A percentile compares a stretch with the other conserved stretches of the same genome.
These are phyloP conservation scores for Talinum fruticosum DNA, from an alignment of 148 eudicot species.

Conservation along the genomic window DNA sequence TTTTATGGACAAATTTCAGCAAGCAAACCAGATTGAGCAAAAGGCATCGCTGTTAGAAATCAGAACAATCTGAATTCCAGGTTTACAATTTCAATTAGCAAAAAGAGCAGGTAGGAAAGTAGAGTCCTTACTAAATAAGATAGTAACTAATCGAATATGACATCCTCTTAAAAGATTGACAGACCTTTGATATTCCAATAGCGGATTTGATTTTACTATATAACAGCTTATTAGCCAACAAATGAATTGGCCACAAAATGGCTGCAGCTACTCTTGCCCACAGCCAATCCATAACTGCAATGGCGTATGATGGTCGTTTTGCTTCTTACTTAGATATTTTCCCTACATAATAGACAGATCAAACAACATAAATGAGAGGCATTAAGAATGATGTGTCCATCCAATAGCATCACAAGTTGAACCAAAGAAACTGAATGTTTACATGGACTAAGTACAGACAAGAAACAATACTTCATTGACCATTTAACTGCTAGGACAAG, in stretches of 20 bases:
- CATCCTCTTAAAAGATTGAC: background rate
- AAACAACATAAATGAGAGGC: background rate
- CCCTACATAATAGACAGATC: slow-evolving; percentile 48
- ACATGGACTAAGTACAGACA: background rate
- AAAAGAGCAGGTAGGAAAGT: background rate
- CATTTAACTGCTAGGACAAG: background rate
- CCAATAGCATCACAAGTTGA: slow-evolving; percentile 6
- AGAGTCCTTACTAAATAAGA: background rate
- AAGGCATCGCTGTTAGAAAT: background rate
- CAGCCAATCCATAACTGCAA: slow-evolving; percentile 60
- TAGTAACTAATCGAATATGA: background rate
- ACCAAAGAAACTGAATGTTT: background rate
- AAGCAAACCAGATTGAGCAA: background rate
- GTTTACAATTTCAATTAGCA: background rate
- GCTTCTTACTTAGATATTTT: slow-evolving; percentile 55
- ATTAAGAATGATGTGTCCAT: background rate
- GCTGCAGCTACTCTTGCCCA: slow-evolving; percentile 70
- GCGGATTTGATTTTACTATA: slow-evolving; percentile 79
- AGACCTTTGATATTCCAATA: slow-evolving; percentile 88
- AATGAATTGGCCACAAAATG: slow-evolving; percentile 74
- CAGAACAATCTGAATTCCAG: background rate
- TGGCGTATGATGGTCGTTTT: slow-evolving; percentile 43
- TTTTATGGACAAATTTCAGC: background rate
- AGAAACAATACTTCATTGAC: background rate
- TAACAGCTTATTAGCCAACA: slow-evolving; percentile 62